These are phyloP conservation scores for Plasmodium cynomolgi DNA, from an alignment of 169 alveolate species.

Conservation along the genomic window DNA sequence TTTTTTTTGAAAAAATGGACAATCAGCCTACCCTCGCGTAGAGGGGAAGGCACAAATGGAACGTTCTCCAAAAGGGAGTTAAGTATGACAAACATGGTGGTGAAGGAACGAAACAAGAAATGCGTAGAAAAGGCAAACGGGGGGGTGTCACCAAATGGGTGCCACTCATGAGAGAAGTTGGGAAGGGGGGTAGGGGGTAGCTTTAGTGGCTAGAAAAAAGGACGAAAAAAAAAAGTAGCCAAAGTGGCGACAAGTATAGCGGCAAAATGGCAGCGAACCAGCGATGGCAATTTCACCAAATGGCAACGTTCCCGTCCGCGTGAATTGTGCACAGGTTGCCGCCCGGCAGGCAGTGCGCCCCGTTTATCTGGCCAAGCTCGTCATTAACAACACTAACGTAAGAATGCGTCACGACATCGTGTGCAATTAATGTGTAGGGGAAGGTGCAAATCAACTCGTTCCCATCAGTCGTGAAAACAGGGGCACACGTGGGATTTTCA, in stretches of 20 bases:
- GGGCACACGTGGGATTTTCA: neutral
- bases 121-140: neutral
- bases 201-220: neutral
- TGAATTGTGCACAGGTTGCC: constrained; percentile 18
- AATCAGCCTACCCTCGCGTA: neutral
- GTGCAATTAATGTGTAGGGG: constrained; percentile 1
- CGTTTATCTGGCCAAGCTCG: constrained; percentile 11
- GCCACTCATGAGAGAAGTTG: neutral
- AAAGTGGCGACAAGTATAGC: neutral
- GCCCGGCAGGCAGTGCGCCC: neutral
- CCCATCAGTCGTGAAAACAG: constrained; percentile 4
- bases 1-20: neutral
- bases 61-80: neutral
- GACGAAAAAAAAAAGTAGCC: neutral
- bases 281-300: neutral
- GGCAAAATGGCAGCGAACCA: neutral
- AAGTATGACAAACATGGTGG: neutral
- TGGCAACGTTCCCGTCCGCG: constrained; percentile 7
- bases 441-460: constrained; percentile 3
- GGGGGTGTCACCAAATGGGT: neutral
- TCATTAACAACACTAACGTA: neutral
- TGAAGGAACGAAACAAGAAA: neutral
- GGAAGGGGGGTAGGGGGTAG: neutral
- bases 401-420: constrained; percentile 18
- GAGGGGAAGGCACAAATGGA: neutral